Evolutionary conservation across 2,329 filamentous ascomycete genomes (phyloP).

Genomic region (Alternaria arborescens): DNA sequence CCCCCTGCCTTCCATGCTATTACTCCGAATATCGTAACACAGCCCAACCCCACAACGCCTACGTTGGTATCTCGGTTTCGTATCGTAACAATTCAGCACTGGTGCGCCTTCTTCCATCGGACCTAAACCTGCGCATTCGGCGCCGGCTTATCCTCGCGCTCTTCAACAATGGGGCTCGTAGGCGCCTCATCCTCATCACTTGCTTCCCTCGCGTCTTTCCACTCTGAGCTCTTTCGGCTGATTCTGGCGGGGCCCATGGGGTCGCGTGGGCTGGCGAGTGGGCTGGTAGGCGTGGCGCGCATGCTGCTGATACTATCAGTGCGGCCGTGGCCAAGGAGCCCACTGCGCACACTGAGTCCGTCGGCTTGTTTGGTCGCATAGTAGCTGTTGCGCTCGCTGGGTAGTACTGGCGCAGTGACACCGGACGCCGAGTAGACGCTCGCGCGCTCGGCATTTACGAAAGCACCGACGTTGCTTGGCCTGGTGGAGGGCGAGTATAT

Average conservation of each 20-base stretch:
- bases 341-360: conserved; percentile 80
- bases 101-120: not conserved
- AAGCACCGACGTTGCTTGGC: conserved; percentile 60
- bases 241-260: conserved; percentile 42
- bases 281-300: conserved; percentile 62
- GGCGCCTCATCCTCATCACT: conserved; percentile 39
- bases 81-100: not conserved
- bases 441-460: conserved; percentile 71
- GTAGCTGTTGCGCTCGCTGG: conserved; percentile 84
- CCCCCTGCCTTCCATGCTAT: not conserved
- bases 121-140: not conserved
- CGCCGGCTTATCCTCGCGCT: conserved; percentile 19
- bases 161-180: conserved; percentile 15
- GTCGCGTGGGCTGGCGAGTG: conserved; percentile 65
- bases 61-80: not conserved
- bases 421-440: conserved; percentile 84
- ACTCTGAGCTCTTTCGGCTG: conserved; percentile 48
- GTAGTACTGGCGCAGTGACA: conserved; percentile 65
- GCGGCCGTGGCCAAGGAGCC: conserved; percentile 76
- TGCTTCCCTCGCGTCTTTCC: conserved; percentile 45
- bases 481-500: conserved; percentile 63
- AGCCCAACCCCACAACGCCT: conserved; percentile 5
- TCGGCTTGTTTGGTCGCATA: conserved; percentile 70
- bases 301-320: conserved; percentile 85
- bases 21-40: conserved; percentile 12